A percentile compares a stretch with the other conserved stretches of the same genome.
phyloP scores from a whole-genome alignment of 2,329 filamentous ascomycete genomes.

The Pestalotiopsis sp. region DNA sequence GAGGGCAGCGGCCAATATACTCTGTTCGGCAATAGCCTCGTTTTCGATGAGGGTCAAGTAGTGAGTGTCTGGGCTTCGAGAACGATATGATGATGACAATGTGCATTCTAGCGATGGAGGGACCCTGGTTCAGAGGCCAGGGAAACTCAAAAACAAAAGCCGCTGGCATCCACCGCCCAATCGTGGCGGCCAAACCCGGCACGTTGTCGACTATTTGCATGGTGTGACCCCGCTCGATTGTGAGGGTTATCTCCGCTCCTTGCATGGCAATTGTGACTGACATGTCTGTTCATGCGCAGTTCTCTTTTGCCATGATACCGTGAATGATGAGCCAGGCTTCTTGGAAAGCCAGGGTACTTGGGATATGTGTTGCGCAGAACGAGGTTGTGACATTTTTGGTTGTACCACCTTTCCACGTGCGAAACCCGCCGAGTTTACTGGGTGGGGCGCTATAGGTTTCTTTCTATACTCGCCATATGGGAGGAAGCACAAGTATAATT shows the following conservation, averaged over 20 bases:
- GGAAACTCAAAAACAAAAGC: not conserved
- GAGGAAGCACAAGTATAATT: no score
- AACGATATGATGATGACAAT: not conserved
- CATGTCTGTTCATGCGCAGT: no score
- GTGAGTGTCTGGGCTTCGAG: not conserved
- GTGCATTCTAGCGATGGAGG: not conserved
- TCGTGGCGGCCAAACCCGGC: not conserved
- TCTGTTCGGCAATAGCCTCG: not conserved
- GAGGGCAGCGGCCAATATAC: not conserved
- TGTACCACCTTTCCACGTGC: no score
- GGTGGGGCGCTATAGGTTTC: no score
- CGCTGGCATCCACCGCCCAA: not conserved
- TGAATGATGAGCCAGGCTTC: no score
- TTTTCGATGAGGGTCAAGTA: not conserved
- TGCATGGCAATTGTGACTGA: not conserved
- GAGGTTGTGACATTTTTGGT: no score
- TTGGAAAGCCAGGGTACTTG: no score
- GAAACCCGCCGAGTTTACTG: no score
- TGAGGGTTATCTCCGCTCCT: not conserved
- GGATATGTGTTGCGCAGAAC: no score
- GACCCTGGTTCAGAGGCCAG: not conserved
- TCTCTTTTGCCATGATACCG: no score
- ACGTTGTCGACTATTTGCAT: not conserved
- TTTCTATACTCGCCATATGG: no score
- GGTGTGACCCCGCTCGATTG: not conserved